These are phyloP conservation scores for Xylaria bambusicola DNA, from an alignment of 495 filamentous ascomycete species.

Conservation along the genomic window DNA sequence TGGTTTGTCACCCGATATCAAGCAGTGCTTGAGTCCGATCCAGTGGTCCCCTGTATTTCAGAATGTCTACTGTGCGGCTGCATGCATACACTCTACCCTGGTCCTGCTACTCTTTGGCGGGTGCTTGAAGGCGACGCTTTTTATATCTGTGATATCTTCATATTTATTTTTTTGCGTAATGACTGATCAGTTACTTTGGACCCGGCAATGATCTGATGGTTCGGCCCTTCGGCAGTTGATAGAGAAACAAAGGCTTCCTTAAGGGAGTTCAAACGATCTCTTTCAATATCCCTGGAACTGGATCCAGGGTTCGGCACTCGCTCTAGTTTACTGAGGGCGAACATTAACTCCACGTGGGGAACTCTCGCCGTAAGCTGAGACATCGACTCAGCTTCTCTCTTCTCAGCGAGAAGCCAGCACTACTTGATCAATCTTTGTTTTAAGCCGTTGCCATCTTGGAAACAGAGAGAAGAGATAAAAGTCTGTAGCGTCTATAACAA, in stretches of 20 bases:
- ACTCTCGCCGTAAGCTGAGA: conserved; percentile 32
- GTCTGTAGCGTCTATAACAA: no score
- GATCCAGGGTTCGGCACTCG: conserved; percentile 9
- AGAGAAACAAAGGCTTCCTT: no score
- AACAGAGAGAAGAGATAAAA: no score
- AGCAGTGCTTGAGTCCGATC: conserved; percentile 28
- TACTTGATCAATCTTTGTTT: no score
- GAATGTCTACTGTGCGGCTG: conserved; percentile 20
- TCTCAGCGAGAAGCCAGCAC: conserved; percentile 5
- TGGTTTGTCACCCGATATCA: conserved; percentile 30
- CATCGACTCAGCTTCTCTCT: conserved; percentile 20
- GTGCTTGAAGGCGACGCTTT: no score
- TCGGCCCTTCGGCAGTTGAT: conserved; percentile 4
- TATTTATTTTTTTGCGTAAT: background rate
- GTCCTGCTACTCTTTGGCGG: background rate
- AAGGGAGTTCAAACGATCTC: background rate
- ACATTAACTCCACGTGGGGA: conserved; percentile 36
- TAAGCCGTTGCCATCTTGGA: no score
- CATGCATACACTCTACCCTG: conserved; percentile 24
- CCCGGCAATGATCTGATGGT: conserved; percentile 13
- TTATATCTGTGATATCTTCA: no score
- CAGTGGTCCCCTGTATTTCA: conserved; percentile 28
- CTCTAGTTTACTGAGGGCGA: conserved; percentile 24
- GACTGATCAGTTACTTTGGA: background rate
- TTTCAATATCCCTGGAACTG: background rate